phyloP scores from a whole-genome alignment of 495 filamentous ascomycete species.

The Penicillium subrubescens region DNA sequence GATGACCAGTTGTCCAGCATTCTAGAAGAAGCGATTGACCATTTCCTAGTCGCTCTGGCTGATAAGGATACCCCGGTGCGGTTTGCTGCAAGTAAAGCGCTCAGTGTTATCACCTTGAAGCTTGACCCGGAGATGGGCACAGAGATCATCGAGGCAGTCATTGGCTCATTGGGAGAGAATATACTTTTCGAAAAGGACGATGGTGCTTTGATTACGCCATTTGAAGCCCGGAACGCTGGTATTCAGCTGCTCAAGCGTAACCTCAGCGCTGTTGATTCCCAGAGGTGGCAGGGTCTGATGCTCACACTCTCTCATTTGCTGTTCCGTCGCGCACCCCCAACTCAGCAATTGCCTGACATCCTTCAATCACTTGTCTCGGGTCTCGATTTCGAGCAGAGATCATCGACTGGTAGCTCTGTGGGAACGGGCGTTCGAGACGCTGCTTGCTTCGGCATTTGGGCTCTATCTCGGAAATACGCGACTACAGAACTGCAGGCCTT shows the following conservation, averaged over 20 bases:
- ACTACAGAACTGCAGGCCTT: slow-evolving; percentile 75
- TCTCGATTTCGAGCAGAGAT: slow-evolving; percentile 82
- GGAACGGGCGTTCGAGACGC: slow-evolving; percentile 96
- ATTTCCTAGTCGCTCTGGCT: slow-evolving; percentile 66
- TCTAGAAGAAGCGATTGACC: slow-evolving; percentile 63
- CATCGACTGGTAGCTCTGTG: slow-evolving; percentile 75
- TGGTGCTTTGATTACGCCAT: slow-evolving; percentile 39
- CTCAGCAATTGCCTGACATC: slow-evolving; percentile 65
- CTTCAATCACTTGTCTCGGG: slow-evolving; percentile 71
- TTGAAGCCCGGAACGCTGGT: slow-evolving; percentile 37
- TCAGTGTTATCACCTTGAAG: slow-evolving; percentile 81
- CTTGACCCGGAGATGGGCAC: slow-evolving; percentile 76
- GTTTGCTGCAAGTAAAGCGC: slow-evolving; percentile 87
- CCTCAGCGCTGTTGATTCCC: slow-evolving; percentile 70
- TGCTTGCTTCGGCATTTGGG: slow-evolving; percentile 94
- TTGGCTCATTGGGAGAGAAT: slow-evolving; percentile 73
- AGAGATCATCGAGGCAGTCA: slow-evolving; percentile 83
- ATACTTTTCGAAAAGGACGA: slow-evolving; percentile 63
- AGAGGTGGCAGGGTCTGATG: slow-evolving; percentile 89
- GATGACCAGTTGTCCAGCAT: slow-evolving; percentile 51
- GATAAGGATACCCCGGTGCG: slow-evolving; percentile 90
- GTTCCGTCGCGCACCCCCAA: slow-evolving; percentile 73
- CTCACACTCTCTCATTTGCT: slow-evolving; percentile 84
- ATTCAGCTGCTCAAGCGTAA: slow-evolving; percentile 52
- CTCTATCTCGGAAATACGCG: slow-evolving; percentile 82